phyloP scores from a whole-genome alignment of 2,329 filamentous ascomycete species.

The Ceratocystis ficicola region DNA sequence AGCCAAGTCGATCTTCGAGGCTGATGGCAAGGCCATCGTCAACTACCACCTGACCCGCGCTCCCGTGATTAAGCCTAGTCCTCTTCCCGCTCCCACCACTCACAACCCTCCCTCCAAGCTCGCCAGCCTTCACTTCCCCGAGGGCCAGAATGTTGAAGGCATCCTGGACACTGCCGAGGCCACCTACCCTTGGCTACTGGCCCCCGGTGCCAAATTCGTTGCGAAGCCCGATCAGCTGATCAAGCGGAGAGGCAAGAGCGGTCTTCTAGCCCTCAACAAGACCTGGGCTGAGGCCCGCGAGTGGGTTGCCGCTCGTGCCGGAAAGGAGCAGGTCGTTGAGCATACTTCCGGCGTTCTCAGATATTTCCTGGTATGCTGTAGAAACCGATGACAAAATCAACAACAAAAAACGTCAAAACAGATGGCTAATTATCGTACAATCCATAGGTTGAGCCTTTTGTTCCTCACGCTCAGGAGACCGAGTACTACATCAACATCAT shows the following conservation, averaged over 20 bases:
- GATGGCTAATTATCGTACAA: slow-evolving; percentile 9
- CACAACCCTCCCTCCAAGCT: slow-evolving; percentile 90
- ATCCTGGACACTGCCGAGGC: slow-evolving; percentile 91
- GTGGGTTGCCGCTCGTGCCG: slow-evolving; percentile 86
- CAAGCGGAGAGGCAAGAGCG: slow-evolving; percentile 98
- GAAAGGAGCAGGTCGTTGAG: slow-evolving; percentile 89
- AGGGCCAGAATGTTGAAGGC: slow-evolving; percentile 68
- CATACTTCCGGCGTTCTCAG: slow-evolving; percentile 75
- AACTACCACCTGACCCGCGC: slow-evolving; percentile 99
- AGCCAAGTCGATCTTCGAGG: slow-evolving; percentile 92
- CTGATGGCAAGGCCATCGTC: slow-evolving; percentile 99
- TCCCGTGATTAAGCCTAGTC: slow-evolving; percentile 93
- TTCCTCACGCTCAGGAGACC: slow-evolving; percentile 85
- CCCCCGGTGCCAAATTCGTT: slow-evolving; percentile 77
- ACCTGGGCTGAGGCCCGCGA: slow-evolving; percentile 85
- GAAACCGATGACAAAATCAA: background rate
- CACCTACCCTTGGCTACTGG: slow-evolving; percentile 91
- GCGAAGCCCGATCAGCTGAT: slow-evolving; percentile 99
- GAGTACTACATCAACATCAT: slow-evolving; percentile 99
- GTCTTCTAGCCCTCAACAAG: slow-evolving; percentile 93
- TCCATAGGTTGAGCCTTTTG: slow-evolving; percentile 68
- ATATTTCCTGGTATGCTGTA: slow-evolving; percentile 61
- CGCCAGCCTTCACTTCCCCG: slow-evolving; percentile 84
- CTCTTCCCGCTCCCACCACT: slow-evolving; percentile 67
- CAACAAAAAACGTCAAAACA: background rate